These are phyloP conservation scores for Tricholoma bakamatsutake DNA, from an alignment of 768 basidiomycete species.

Conservation along the genomic window DNA sequence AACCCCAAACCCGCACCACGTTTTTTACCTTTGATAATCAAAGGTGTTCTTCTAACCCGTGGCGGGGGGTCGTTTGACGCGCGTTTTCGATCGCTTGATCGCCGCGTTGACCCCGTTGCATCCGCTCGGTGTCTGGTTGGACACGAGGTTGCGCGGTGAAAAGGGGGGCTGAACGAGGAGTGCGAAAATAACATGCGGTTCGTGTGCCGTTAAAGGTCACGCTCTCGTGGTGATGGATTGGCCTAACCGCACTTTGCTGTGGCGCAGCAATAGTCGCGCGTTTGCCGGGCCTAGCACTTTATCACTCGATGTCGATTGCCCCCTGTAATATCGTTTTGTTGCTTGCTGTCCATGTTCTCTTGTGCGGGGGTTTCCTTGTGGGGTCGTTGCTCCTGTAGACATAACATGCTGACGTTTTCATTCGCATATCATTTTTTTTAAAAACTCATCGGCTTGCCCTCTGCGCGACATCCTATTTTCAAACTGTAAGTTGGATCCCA, in stretches of 20 bases:
- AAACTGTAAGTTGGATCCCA: slow-evolving; percentile 68
- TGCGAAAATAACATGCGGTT: slow-evolving; percentile 54
- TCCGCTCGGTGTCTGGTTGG: slow-evolving; percentile 71
- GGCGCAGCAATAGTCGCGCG: slow-evolving; percentile 57
- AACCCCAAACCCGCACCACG: slow-evolving; percentile 93
- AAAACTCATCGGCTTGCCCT: slow-evolving; percentile 12
- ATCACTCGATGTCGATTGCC: slow-evolving; percentile 52
- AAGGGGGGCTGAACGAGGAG: slow-evolving; percentile 98
- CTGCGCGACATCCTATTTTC: slow-evolving; percentile 18
- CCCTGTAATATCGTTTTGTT: slow-evolving; percentile 45
- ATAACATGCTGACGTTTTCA: slow-evolving; percentile 61
- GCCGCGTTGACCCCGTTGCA: slow-evolving; percentile 69
- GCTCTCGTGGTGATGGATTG: slow-evolving; percentile 37
- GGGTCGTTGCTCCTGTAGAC: slow-evolving; percentile 26
- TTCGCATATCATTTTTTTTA: slow-evolving; percentile 43
- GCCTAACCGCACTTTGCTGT: slow-evolving; percentile 57
- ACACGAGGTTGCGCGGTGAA: slow-evolving; percentile 89
- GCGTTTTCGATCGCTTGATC: slow-evolving; percentile 95
- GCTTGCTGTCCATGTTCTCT: slow-evolving; percentile 20
- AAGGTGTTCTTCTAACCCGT: slow-evolving; percentile 77
- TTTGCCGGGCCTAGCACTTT: slow-evolving; percentile 56
- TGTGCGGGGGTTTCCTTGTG: slow-evolving; percentile 20
- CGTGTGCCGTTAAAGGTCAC: slow-evolving; percentile 28
- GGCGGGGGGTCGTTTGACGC: slow-evolving; percentile 56
- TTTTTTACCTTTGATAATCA: slow-evolving; percentile 66